Conservation (phyloP, 805 yeast genomes). For the Kuraishia hungarica region DNA sequence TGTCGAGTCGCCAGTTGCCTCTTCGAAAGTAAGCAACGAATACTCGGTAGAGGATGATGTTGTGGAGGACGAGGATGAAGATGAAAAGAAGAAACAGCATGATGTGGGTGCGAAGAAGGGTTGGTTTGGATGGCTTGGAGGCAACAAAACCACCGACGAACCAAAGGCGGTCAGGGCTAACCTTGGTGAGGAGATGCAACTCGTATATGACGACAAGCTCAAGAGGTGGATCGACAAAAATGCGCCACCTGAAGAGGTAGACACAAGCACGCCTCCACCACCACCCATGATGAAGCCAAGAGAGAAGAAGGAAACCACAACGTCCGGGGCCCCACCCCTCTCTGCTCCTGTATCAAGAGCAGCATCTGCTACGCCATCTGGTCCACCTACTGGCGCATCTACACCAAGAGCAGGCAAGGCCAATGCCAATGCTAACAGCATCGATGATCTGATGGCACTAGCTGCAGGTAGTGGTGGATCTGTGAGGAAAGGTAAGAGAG, state of each 20-base stretch:
- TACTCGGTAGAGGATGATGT: constrained; percentile 41
- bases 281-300: constrained; percentile 51
- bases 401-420: constrained; percentile 2
- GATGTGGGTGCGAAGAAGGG: constrained; percentile 15
- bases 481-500: constrained; percentile 40
- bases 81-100: constrained; percentile 14
- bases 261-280: constrained; percentile 46
- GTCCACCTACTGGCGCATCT: constrained; percentile 26
- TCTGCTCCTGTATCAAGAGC: constrained; percentile 28
- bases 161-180: constrained; percentile 80
- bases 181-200: constrained; percentile 67
- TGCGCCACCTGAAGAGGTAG: constrained; percentile 57
- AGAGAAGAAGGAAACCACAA: constrained; percentile 20
- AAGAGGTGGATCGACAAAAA: constrained; percentile 81
- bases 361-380: constrained; percentile 19
- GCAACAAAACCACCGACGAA: constrained; percentile 43
- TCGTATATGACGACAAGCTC: constrained; percentile 75
- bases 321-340: constrained; percentile 20
- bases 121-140: constrained; percentile 60
- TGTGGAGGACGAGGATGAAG: constrained; percentile 29
- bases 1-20: constrained; percentile 21
- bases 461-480: constrained; percentile 22
- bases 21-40: constrained; percentile 21
- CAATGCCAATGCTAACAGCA: constrained; percentile 2
- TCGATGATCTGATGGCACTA: constrained; percentile 20